Percentiles rank a stretch among this genome's conserved stretches.
Conservation (phyloP, 352 stramenopile genomes). For the Globisporangium apiculatum region DNA sequence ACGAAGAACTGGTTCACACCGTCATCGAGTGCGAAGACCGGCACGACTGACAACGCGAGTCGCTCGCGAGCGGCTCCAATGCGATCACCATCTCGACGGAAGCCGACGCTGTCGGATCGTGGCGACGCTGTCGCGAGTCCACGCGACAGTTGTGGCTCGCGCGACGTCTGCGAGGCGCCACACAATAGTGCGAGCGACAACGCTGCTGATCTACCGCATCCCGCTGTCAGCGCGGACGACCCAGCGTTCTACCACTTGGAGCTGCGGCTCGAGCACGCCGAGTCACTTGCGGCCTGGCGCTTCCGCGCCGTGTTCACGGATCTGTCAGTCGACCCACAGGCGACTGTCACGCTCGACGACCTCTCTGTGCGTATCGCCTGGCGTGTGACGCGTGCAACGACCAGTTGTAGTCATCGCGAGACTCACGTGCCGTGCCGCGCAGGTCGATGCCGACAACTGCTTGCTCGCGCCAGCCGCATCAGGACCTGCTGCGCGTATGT, state of each 20-base stretch:
- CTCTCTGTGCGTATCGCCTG: conserved; percentile 24
- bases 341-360: conserved; percentile 30
- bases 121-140: not conserved
- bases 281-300: conserved; percentile 26
- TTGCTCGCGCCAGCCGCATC: conserved; percentile 13
- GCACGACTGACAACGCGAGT: not conserved
- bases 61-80: not conserved
- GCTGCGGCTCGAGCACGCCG: conserved; percentile 33
- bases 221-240: conserved; percentile 20
- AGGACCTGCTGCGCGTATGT: conserved; percentile 14
- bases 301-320: conserved; percentile 48
- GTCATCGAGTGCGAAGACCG: conserved; percentile 1
- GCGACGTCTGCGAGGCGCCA: too few species aligned
- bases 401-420: not conserved
- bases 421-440: not conserved
- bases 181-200: not conserved
- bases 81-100: too few species aligned
- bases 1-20: conserved; percentile 10
- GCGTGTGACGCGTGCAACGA: not conserved
- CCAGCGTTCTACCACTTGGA: conserved; percentile 47
- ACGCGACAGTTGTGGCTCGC: not conserved
- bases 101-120: too few species aligned
- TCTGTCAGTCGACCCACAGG: conserved; percentile 16
- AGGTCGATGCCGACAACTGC: conserved; percentile 41
- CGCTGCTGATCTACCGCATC: not conserved